A percentile compares a stretch with the other conserved stretches of the same genome.
Conservation (phyloP, 805 yeast genomes). For the Pichia membranifaciens region DNA sequence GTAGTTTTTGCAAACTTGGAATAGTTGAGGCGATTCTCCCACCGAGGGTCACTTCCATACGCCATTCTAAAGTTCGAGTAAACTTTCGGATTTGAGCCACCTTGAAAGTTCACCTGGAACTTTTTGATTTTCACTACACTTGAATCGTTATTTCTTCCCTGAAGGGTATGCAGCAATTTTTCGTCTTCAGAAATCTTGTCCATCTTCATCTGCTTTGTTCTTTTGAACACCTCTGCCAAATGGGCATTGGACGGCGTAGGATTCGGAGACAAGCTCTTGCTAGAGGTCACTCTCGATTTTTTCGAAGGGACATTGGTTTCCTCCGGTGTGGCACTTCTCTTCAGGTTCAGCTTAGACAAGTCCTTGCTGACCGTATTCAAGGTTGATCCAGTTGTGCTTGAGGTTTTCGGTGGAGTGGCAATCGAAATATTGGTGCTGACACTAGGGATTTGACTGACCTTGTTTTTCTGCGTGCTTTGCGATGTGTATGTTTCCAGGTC, state of each 20-base stretch:
- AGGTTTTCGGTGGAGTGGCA: too few relatives aligned
- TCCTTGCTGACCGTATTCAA: background rate
- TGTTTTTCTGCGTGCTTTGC: background rate
- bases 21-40: conserved; percentile 18
- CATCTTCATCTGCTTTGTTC: conserved; percentile 16
- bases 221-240: conserved; percentile 12
- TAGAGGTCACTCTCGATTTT: too few relatives aligned
- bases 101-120: conserved; percentile 10
- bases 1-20: conserved; percentile 16
- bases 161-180: conserved; percentile 1
- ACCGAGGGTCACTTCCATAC: conserved; percentile 12
- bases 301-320: background rate
- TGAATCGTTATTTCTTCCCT: background rate
- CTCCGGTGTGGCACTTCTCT: background rate
- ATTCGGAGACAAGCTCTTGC: too few relatives aligned
- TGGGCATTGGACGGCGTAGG: background rate
- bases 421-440: background rate
- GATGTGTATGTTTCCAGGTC: conserved; percentile 7
- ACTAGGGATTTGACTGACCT: background rate
- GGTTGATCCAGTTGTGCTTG: background rate
- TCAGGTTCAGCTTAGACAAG: conserved; percentile 1
- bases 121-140: conserved; percentile 12
- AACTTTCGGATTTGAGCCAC: background rate
- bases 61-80: conserved; percentile 1
- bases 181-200: conserved; percentile 5